These are phyloP conservation scores for Cadophora sp. DNA, from an alignment of 2,329 filamentous ascomycete genomes.

Conservation along the genomic window DNA sequence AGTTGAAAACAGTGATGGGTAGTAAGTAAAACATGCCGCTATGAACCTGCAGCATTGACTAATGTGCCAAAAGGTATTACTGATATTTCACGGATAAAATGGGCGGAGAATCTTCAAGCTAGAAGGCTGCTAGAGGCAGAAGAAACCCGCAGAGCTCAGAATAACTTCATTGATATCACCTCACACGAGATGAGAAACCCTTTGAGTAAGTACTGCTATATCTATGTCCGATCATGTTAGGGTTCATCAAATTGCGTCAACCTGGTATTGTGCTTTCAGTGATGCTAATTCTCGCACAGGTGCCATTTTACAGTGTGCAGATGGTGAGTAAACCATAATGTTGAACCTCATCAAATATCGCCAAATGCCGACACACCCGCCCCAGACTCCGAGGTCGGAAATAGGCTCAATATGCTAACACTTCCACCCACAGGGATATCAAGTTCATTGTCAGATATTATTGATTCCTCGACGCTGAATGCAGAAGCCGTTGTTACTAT, in stretches of 20 bases:
- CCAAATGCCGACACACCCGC: not conserved
- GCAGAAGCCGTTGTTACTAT: conserved; percentile 50
- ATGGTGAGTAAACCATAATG: conserved; percentile 44
- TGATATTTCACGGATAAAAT: conserved; percentile 70
- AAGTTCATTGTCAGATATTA: conserved; percentile 24
- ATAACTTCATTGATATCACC: conserved; percentile 81
- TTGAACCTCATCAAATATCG: not conserved
- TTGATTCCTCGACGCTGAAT: not conserved
- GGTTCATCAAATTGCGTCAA: not conserved
- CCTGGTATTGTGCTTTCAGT: too few species aligned
- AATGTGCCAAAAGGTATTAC: conserved; percentile 74
- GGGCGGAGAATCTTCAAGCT: conserved; percentile 33
- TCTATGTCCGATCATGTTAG: not conserved
- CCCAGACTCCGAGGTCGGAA: not conserved
- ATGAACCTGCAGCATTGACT: conserved; percentile 49
- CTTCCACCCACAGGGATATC: conserved; percentile 29
- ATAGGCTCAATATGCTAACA: not conserved
- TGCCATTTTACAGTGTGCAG: conserved; percentile 77
- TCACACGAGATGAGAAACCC: conserved; percentile 79
- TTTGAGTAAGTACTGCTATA: conserved; percentile 66
- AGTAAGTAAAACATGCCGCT: not conserved
- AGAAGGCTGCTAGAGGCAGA: conserved; percentile 58
- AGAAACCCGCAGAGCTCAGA: conserved; percentile 70
- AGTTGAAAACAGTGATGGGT: conserved; percentile 76
- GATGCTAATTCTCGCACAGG: conserved; percentile 46